Evolutionary conservation across 371 early-diverging fungal species (phyloP).

Genomic region (Lichtheimia corymbifera): DNA sequence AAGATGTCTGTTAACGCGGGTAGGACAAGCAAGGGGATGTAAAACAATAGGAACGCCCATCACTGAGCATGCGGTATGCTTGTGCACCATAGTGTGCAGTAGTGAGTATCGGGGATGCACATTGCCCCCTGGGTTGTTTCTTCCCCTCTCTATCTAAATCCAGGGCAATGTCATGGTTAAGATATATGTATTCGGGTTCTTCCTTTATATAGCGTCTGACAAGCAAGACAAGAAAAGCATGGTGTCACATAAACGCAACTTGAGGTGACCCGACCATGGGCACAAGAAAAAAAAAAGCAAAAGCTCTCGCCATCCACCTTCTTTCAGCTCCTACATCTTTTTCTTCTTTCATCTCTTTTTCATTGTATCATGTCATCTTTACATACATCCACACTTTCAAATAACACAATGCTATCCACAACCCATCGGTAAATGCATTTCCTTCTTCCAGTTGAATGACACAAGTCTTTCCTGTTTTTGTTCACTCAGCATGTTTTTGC

Average conservation of each 20-base stretch:
- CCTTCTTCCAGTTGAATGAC: too few relatives aligned
- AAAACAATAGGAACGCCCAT: constrained; percentile 3
- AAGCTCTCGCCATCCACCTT: constrained; percentile 4
- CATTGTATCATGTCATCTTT: too few relatives aligned
- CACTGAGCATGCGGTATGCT: not conserved
- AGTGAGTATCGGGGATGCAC: too few relatives aligned
- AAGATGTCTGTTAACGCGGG: not conserved
- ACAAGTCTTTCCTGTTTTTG: too few relatives aligned
- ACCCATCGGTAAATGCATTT: too few relatives aligned
- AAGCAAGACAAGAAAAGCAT: not conserved
- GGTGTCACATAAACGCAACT: constrained; percentile 2
- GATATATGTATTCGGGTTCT: constrained; percentile 1
- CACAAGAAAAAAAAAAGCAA: not conserved
- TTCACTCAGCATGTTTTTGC: too few relatives aligned
- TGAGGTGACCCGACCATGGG: constrained; percentile 1
- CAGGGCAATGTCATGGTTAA: too few relatives aligned
- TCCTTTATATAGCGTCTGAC: constrained; percentile 2
- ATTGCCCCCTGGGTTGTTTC: not conserved
- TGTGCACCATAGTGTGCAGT: not conserved
- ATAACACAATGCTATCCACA: too few relatives aligned
- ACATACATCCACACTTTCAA: too few relatives aligned
- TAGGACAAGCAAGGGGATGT: not conserved
- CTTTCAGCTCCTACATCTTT: not conserved
- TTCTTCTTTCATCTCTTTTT: too few relatives aligned
- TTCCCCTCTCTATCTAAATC: too few relatives aligned